Evolutionary conservation across 345 rosid species (phyloP).

Genomic region (Eucalyptus grandis): DNA sequence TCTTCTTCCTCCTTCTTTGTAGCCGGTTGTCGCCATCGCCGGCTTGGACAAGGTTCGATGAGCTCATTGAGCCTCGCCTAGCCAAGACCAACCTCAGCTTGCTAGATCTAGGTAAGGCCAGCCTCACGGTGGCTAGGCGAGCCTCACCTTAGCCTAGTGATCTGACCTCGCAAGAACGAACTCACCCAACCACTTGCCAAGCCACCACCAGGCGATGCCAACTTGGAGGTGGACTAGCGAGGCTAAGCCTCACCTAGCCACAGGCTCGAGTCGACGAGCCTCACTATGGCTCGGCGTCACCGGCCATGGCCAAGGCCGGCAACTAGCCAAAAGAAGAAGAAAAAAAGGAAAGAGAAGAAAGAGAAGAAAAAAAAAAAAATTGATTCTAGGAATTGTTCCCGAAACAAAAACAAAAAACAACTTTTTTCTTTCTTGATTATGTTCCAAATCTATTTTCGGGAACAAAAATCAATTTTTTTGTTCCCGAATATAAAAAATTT

Average conservation of each 20-base stretch:
- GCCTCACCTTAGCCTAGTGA: no score
- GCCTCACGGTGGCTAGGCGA: fast-evolving
- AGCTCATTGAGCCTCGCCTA: fast-evolving
- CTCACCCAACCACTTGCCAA: no score
- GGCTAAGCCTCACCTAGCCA: no score
- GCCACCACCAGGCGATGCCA: fast-evolving
- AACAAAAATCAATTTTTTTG: no score
- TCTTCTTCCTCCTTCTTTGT: no score
- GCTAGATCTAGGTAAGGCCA: no score
- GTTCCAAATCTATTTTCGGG: fast-evolving
- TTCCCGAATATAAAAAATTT: fast-evolving
- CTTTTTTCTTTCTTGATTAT: fast-evolving
- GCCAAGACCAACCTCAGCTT: no score
- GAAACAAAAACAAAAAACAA: no score
- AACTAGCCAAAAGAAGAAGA: no score
- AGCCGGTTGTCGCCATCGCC: fast-evolving
- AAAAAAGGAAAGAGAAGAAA: no score
- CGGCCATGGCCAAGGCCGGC: fast-evolving
- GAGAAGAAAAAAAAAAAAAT: no score
- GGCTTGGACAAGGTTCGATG: fast-evolving
- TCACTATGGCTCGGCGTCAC: fast-evolving
- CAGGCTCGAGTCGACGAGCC: fast-evolving
- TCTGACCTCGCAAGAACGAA: fast-evolving
- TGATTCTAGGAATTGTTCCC: fast-evolving
- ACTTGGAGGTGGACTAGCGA: no score